Conservation (phyloP, 2,329 filamentous ascomycete species). For the Ascocoryne sarcoides region DNA sequence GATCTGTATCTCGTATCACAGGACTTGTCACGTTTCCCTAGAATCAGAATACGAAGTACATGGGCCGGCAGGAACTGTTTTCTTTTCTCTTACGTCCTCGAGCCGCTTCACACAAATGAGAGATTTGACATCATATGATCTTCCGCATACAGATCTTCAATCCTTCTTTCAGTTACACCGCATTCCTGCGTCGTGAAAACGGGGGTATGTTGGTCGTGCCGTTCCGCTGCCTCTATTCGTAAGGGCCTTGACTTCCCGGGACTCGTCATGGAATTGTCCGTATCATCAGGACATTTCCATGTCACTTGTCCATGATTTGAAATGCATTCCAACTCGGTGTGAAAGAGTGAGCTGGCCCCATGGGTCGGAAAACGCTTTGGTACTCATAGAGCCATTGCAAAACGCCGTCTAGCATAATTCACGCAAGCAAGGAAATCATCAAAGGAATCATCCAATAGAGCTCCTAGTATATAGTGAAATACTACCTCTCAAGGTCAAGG, state of each 20-base stretch:
- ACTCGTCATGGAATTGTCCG: background rate
- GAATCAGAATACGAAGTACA: no score
- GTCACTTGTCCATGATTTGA: background rate
- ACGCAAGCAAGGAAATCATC: no score
- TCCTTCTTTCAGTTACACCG: background rate
- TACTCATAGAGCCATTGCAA: no score
- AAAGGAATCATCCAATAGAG: no score
- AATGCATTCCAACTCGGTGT: background rate
- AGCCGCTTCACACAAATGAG: background rate
- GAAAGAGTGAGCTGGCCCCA: background rate
- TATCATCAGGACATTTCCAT: background rate
- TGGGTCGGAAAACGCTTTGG: background rate
- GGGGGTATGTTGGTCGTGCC: background rate
- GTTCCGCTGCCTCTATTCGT: background rate
- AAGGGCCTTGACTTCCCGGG: no score
- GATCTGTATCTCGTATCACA: conserved; percentile 2
- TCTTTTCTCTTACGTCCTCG: background rate
- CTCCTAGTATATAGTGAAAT: no score
- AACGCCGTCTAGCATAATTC: no score
- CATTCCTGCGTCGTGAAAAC: background rate
- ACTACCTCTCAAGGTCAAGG: no score
- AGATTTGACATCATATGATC: background rate
- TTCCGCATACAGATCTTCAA: background rate
- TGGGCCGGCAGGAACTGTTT: background rate
- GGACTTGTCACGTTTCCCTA: background rate